Evolutionary conservation across 495 filamentous ascomycete species (phyloP).

Genomic region (Physcia stellaris): DNA sequence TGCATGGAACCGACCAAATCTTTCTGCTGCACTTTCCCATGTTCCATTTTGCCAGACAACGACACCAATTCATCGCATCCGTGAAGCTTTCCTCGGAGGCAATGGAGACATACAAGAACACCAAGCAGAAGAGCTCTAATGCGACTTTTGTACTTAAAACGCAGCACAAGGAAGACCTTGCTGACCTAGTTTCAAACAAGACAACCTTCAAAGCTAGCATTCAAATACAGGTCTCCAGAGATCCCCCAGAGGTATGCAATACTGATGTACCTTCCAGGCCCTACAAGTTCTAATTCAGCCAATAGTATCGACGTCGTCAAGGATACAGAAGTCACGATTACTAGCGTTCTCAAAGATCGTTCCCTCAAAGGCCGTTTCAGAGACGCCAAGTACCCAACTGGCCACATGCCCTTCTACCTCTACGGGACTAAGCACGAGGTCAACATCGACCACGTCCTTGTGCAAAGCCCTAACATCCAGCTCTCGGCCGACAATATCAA

Average conservation of each 20-base stretch:
- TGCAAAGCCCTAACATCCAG: slow-evolving; percentile 20
- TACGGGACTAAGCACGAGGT: slow-evolving; percentile 22
- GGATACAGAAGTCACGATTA: slow-evolving; percentile 1
- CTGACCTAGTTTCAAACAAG: slow-evolving; percentile 7
- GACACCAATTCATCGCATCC: slow-evolving; percentile 22
- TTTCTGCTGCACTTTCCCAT: slow-evolving; percentile 21
- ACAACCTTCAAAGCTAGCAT: slow-evolving; percentile 10
- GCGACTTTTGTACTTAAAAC: slow-evolving; percentile 14
- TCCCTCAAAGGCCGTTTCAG: slow-evolving; percentile 20
- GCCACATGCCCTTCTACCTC: slow-evolving; percentile 31
- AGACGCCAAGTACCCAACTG: slow-evolving; percentile 21
- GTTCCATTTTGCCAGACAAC: slow-evolving; percentile 22
- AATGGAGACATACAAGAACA: slow-evolving; percentile 13
- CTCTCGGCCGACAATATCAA: slow-evolving; percentile 17
- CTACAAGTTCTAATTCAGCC: no score
- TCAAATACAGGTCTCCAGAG: no score
- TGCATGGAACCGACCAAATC: slow-evolving; percentile 22
- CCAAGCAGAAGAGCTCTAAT: slow-evolving; percentile 12
- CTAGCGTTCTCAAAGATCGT: slow-evolving; percentile 15
- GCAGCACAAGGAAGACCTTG: slow-evolving; percentile 8
- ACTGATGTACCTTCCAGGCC: no score
- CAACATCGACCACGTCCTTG: slow-evolving; percentile 27
- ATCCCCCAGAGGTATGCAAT: no score
- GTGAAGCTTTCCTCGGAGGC: slow-evolving; percentile 14
- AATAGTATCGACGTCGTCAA: no score